phyloP scores from a whole-genome alignment of 2,329 filamentous ascomycete species.

The Scedosporium boydii region DNA sequence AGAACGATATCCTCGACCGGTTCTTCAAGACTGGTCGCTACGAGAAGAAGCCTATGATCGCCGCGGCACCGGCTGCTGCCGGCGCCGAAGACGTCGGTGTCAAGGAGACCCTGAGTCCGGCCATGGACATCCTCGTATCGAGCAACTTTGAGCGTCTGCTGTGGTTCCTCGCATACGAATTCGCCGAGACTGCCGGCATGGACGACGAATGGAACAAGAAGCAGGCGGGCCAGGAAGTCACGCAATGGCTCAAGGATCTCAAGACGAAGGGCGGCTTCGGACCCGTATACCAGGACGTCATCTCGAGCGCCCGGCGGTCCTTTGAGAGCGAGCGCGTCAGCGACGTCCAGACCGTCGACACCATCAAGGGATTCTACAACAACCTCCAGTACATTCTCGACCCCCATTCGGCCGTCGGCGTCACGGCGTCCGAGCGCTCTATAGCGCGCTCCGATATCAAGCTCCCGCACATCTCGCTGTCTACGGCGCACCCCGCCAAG shows the following conservation, averaged over 20 bases:
- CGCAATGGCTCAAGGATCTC: slow-evolving; percentile 65
- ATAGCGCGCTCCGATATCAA: slow-evolving; percentile 41
- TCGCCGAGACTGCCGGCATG: slow-evolving; percentile 48
- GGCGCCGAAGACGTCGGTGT: slow-evolving; percentile 63
- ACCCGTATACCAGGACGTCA: slow-evolving; percentile 63
- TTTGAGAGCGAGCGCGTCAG: slow-evolving; percentile 75
- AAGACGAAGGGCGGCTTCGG: slow-evolving; percentile 75
- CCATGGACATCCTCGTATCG: slow-evolving; percentile 95
- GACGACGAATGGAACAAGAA: slow-evolving; percentile 57
- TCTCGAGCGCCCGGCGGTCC: slow-evolving; percentile 58
- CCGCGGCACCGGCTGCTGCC: slow-evolving; percentile 37
- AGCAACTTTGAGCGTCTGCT: slow-evolving; percentile 95
- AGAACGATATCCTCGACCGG: slow-evolving; percentile 92
- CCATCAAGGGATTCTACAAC: slow-evolving; percentile 47
- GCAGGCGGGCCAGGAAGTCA: slow-evolving; percentile 67
- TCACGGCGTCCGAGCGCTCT: slow-evolving; percentile 66
- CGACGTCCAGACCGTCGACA: slow-evolving; percentile 57
- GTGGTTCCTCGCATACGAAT: slow-evolving; percentile 82
- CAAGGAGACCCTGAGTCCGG: slow-evolving; percentile 85
- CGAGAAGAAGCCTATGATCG: slow-evolving; percentile 59
- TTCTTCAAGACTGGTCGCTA: slow-evolving; percentile 90
- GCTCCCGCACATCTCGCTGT: slow-evolving; percentile 70
- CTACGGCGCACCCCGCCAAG: slow-evolving; percentile 93
- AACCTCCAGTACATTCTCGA: slow-evolving; percentile 73
- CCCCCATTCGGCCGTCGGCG: slow-evolving; percentile 83